Evolutionary conservation across 176 grass and related monocot species (phyloP), one percentile per base, ranked within the genome.

Genomic region (Luzula sylvatica): DNA sequence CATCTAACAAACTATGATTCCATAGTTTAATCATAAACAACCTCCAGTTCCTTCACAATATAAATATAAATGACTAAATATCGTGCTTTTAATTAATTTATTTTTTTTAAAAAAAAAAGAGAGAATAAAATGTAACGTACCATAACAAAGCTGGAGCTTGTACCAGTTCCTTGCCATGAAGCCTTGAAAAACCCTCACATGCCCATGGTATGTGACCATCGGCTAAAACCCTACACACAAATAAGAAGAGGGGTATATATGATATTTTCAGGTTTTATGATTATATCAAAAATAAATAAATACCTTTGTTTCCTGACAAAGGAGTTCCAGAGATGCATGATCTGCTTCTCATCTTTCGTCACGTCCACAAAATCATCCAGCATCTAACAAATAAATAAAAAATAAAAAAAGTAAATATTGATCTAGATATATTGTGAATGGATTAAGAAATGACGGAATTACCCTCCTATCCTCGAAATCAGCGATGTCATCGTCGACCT

Each of bases 241-340:
- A 64, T 41, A 42, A 58, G 46, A 53, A 26, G 47, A 50, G 8
- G 26, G 49, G 28, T 43, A 35, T 21, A 23, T 19, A 46, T 46
- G 11, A 18, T 26, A 64, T 18, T 14, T 35, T 16, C 26, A 64
- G 38, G 25, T 25, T 61, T 28, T 35, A 61, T 26, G 12, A 43
- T 60, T 23, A n/a, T 42, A 60, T n/a, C 8, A 44, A 25, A 47
- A 48, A 29, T 66, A 40, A 15, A 19, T 9, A 35, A 35, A 9
- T 55, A 95, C 83, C 90, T 81, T 65, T 95, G 83, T 76, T 69
- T 95, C 8, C 80, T 49, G 49, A 85, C 73, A 82, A 95, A 85
- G 26, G 89, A 95, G 72, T 88, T 95, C 89, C 89, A 95, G 21
- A 95, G 47, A 78, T 79, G 80, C 89, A 95, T 95, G 26, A 88